Evolutionary conservation across 495 filamentous ascomycete genomes (phyloP), one percentile per base, ranked within the genome.

Genomic region (Elasticomyces elasticus): DNA sequence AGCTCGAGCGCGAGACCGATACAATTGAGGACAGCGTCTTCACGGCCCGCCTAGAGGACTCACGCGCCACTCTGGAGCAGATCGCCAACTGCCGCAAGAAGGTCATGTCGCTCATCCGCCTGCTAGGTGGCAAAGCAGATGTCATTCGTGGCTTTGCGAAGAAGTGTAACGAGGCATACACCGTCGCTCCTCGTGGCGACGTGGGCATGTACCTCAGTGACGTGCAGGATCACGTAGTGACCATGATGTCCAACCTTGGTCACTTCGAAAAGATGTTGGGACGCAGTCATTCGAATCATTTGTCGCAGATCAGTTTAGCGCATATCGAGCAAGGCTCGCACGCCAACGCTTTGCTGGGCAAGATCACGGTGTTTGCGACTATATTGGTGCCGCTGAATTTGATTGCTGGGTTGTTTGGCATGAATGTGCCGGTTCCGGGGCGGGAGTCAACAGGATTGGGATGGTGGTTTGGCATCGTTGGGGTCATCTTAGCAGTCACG

Each of bases 211-310:
- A 97, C 64, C 74, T 98, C 2, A 86, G 87, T 56, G 92, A 98
- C 73, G 94, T 97, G 56, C 92, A 98, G 67, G 92, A 98, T 71
- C 92, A 98, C 76, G 91, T 98, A 30, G 87, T 98, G 28, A 97
- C 92, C 55, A 96, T 97, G 92, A 94, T 94, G 80, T 86, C 82
- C 59, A 98, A 95, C 67, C 71, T 98, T 49, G 82, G 79, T 10
- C 92, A 98, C 65, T 96, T 92, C 61, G 94, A 98, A 67, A 96
- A 96, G 74, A 96, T 98, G 78, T 80, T 98, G 50, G 88, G 85
- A 6, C 85, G 94, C 20, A 84, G 83, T n/a, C 94, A 97, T 72
- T 84, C 84, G 71, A 98, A 98, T 66, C 96, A 97, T 58, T 77
- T 97, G 17, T 92, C 92, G 13, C 92, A 96, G 70, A 79, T 98